These are phyloP conservation scores for Fusarium chaquense DNA, from an alignment of 2,329 filamentous ascomycete genomes.

Conservation along the genomic window DNA sequence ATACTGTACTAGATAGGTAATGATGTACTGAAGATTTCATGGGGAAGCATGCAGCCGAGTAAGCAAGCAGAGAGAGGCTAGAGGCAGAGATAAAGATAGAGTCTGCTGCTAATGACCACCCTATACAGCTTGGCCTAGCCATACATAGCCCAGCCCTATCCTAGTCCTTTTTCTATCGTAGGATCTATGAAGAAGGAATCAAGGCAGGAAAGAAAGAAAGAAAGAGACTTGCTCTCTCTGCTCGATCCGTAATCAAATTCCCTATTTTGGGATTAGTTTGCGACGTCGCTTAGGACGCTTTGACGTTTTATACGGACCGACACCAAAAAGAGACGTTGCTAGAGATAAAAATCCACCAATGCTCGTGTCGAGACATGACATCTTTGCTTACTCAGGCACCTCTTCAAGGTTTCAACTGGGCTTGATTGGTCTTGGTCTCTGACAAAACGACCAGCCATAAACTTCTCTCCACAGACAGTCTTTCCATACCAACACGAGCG, in stretches of 20 bases:
- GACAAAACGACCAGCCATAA: neutral
- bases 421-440: slow-evolving; percentile 11
- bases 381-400: slow-evolving; percentile 15
- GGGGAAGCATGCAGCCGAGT: neutral
- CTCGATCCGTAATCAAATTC: neutral
- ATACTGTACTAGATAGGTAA: no score
- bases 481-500: neutral
- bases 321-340: neutral
- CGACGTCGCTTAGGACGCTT: slow-evolving; percentile 17
- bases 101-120: no score
- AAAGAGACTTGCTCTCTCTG: no score
- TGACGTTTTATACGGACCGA: neutral
- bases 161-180: neutral
- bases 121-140: no score
- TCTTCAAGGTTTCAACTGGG: neutral
- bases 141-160: no score
- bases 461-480: slow-evolving; percentile 17
- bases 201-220: no score
- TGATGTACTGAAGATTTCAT: neutral
- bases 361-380: neutral
- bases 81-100: no score
- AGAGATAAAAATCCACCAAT: slow-evolving; percentile 21
- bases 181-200: neutral
- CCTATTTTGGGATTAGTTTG: slow-evolving; percentile 14
- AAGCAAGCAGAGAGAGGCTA: neutral